phyloP scores from a whole-genome alignment of 805 yeast species.

The Tetrapisispora nanseiensis region DNA sequence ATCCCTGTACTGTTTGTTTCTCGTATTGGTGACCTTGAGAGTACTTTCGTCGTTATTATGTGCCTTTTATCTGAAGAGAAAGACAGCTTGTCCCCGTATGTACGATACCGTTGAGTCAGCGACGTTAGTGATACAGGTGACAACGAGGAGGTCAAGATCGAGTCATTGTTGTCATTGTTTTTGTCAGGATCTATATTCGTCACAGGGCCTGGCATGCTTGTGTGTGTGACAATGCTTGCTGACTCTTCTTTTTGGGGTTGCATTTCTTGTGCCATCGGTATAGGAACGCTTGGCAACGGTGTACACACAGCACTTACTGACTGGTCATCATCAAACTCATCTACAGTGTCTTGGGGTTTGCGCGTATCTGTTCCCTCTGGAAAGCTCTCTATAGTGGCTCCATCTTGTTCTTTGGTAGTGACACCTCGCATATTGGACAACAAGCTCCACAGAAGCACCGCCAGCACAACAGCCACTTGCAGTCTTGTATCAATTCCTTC shows the following conservation, averaged over 20 bases:
- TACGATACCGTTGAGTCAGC: conserved; percentile 5
- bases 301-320: neutral
- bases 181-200: too few relatives aligned
- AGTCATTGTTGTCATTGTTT: neutral
- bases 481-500: neutral
- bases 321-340: conserved; percentile 5
- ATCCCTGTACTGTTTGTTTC: conserved; percentile 6
- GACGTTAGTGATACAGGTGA: conserved; percentile 1
- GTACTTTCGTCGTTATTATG: neutral
- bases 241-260: too few relatives aligned
- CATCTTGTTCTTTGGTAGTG: too few relatives aligned
- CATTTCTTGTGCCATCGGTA: too few relatives aligned
- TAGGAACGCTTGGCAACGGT: neutral
- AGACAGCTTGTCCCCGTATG: conserved; percentile 2
- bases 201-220: too few relatives aligned
- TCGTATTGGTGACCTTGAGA: conserved; percentile 23
- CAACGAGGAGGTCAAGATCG: neutral
- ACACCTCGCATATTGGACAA: neutral
- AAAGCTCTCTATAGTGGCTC: too few relatives aligned
- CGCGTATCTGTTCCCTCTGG: too few relatives aligned
- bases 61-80: neutral
- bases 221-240: neutral
- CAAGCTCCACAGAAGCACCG: neutral
- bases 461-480: neutral
- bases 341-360: too few relatives aligned